Evolutionary conservation across 441 rosid genomes (phyloP), one percentile per base, ranked within the genome.

Genomic region (Macaranga tanarius): DNA sequence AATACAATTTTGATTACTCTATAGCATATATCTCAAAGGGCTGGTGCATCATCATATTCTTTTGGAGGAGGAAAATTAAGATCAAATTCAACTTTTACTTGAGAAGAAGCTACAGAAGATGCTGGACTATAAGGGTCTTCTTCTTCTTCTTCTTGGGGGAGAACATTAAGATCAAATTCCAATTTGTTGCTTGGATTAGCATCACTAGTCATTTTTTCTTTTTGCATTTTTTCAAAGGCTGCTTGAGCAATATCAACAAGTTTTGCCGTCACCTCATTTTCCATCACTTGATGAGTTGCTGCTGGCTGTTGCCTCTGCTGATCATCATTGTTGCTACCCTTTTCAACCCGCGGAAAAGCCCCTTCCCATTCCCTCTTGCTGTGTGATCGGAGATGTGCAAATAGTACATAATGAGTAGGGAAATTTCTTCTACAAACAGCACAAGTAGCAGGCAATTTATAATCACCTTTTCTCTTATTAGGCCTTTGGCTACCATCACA

Each of bases 61-160:
- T 16, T 8, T 22, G 63, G 63, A 25, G 73, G 73, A 22, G 73
- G 73, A 17, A 69, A 40, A 69, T 69, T 69, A 25, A 58, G 73
- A 58, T 69, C 55, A 11, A 44, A 17, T 34, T 34, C 38, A 34
- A 34, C 34, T 19, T 38, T 38, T 40, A 4, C 67, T 17, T 60
- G 64, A 60, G 38, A 58, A 58, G 34, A 25, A 25, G 62, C 8
- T 4, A 5, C 13, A 6, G 10, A 0, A 62, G 65, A 34, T n/a
- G 54, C 13, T 12, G 54, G 19, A 48, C 54, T 4, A 13, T 12
- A 16, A 16, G 13, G 26, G 16, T 52, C 48, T 19, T 34, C 38
- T 34, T 34, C 48, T 19, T 34, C 38, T 34, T 34, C 38, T 34
- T 67, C 71, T 31, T 67, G 19, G 4, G 71, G 60, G 1, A 44